Evolutionary conservation across 495 filamentous ascomycete genomes (phyloP).

Genomic region (Bathelium albidoporum): DNA sequence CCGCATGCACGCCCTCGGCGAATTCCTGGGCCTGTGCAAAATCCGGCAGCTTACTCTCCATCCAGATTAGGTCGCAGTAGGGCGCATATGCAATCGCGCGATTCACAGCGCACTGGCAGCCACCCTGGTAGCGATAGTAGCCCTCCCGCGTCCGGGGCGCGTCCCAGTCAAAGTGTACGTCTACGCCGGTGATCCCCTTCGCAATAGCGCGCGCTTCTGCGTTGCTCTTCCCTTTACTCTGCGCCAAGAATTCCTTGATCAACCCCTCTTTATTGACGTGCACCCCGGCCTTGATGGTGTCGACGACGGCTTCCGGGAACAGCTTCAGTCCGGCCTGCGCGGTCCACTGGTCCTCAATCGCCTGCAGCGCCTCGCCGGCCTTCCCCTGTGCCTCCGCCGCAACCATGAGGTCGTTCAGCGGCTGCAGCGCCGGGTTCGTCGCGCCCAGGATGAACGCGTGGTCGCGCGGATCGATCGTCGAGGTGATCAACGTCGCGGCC

Average conservation of each 20-base stretch:
- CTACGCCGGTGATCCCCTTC: slow-evolving; percentile 65
- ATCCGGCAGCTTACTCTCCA: slow-evolving; percentile 96
- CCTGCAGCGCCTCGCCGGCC: slow-evolving; percentile 68
- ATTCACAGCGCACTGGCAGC: slow-evolving; percentile 85
- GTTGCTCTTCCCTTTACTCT: slow-evolving; percentile 75
- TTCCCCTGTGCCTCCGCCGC: slow-evolving; percentile 77
- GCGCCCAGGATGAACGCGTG: slow-evolving; percentile 84
- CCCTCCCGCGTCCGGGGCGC: slow-evolving; percentile 82
- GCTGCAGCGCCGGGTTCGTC: slow-evolving; percentile 76
- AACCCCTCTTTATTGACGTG: slow-evolving; percentile 58
- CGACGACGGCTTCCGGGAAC: slow-evolving; percentile 81
- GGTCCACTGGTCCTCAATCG: slow-evolving; percentile 84
- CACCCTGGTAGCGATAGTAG: slow-evolving; percentile 84
- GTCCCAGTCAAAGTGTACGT: slow-evolving; percentile 92
- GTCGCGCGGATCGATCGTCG: slow-evolving; percentile 88
- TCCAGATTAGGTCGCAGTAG: slow-evolving; percentile 94
- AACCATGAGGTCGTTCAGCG: slow-evolving; percentile 84
- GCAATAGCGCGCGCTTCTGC: slow-evolving; percentile 73
- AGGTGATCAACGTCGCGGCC: slow-evolving; percentile 93
- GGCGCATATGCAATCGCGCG: slow-evolving; percentile 86
- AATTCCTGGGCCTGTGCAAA: slow-evolving; percentile 89
- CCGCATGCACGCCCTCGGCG: slow-evolving; percentile 83
- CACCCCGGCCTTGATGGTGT: slow-evolving; percentile 59
- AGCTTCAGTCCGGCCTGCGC: slow-evolving; percentile 76
- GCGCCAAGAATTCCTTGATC: slow-evolving; percentile 51